phyloP scores from a whole-genome alignment of 83 land plant genomes.

The Picea engelmannii region DNA sequence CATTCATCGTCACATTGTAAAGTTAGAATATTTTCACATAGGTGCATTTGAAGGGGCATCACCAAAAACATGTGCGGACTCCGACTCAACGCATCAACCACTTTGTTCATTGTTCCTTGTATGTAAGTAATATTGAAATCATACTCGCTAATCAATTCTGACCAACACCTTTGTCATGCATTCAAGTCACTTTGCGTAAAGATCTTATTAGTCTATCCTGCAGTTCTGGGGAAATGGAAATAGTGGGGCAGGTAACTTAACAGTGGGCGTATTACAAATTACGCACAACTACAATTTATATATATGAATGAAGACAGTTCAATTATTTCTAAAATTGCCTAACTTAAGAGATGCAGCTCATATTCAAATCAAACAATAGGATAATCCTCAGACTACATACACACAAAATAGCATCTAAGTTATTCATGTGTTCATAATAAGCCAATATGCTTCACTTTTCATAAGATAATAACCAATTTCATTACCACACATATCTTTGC shows the following conservation, averaged over 20 bases:
- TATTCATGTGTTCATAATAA: background rate
- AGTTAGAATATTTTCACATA: too few relatives aligned
- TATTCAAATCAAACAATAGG: background rate
- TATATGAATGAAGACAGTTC: background rate
- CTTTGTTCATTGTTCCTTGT: too few relatives aligned
- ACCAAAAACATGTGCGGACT: too few relatives aligned
- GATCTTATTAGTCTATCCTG: background rate
- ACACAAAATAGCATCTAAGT: background rate
- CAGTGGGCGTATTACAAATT: background rate
- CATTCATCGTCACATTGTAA: too few relatives aligned
- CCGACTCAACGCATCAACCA: too few relatives aligned
- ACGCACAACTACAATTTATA: background rate
- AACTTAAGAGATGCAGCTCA: background rate
- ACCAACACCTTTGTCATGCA: too few relatives aligned
- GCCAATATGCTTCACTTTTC: background rate
- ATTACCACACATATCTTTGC: background rate
- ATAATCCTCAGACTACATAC: background rate
- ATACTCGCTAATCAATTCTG: too few relatives aligned
- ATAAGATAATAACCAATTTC: conserved; percentile 32
- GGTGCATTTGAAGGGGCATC: too few relatives aligned
- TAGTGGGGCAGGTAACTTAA: background rate
- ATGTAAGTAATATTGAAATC: too few relatives aligned
- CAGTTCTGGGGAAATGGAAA: background rate
- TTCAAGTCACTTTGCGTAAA: too few relatives aligned
- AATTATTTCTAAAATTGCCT: background rate